These are phyloP conservation scores for Penicillium sumatraense DNA, from an alignment of 2,329 filamentous ascomycete genomes.

Conservation along the genomic window DNA sequence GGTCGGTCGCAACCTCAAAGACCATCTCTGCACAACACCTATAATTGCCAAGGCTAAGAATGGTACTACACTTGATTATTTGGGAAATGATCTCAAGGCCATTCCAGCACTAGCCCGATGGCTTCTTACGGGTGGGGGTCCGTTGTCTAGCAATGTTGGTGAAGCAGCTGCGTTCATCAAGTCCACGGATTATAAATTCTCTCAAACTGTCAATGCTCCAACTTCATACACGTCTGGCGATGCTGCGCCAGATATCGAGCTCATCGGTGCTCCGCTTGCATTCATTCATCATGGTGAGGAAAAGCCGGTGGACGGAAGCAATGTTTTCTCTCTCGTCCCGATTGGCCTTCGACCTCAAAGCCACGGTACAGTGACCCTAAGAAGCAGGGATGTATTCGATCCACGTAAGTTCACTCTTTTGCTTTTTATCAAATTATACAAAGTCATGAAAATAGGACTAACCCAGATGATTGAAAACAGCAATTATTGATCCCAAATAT, in stretches of 20 bases:
- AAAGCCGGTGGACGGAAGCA: slow-evolving; percentile 7
- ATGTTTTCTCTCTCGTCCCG: slow-evolving; percentile 12
- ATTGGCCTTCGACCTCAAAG: slow-evolving; percentile 22
- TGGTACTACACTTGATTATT: slow-evolving; percentile 22
- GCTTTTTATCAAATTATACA: neutral
- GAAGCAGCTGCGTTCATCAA: slow-evolving; percentile 24
- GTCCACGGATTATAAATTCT: slow-evolving; percentile 16
- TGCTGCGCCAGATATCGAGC: slow-evolving; percentile 17
- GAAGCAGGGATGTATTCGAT: slow-evolving; percentile 22
- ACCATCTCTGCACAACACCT: slow-evolving; percentile 21
- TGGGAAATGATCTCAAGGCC: slow-evolving; percentile 13
- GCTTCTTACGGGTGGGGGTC: slow-evolving; percentile 18
- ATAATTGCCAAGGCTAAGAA: slow-evolving; percentile 22
- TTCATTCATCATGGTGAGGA: slow-evolving; percentile 26
- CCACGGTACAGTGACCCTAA: slow-evolving; percentile 19
- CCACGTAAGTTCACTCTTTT: slow-evolving; percentile 7
- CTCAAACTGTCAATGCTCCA: slow-evolving; percentile 4
- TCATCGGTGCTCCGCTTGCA: slow-evolving; percentile 18
- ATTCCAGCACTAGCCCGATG: slow-evolving; percentile 20
- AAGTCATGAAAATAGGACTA: no score
- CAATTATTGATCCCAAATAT: slow-evolving; percentile 24
- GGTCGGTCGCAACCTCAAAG: slow-evolving; percentile 24
- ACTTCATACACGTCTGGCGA: slow-evolving; percentile 14
- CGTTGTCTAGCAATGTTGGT: slow-evolving; percentile 20
- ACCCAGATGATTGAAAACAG: slow-evolving; percentile 2